phyloP scores from a whole-genome alignment of 1,284 basidiomycete species.

The Rhodotorula sp. region DNA sequence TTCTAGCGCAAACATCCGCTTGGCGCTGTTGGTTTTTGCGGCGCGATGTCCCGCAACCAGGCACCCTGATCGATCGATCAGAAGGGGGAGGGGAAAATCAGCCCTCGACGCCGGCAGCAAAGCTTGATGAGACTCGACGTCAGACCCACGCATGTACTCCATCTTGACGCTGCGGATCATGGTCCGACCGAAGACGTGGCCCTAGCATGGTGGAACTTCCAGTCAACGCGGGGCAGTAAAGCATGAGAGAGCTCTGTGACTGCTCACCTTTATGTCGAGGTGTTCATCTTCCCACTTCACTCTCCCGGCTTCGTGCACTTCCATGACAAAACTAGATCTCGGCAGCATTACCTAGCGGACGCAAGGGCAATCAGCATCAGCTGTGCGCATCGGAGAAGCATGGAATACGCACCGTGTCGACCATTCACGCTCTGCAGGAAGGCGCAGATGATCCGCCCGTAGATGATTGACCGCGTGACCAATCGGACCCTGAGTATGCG shows the following conservation, averaged over 20 bases:
- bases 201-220: neutral
- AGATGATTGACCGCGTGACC: neutral
- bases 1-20: slow-evolving; percentile 1
- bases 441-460: neutral
- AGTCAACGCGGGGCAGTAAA: no score
- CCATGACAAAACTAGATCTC: neutral
- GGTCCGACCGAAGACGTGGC: neutral
- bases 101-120: no score
- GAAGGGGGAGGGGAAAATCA: no score
- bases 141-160: neutral
- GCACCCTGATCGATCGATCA: neutral
- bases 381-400: neutral
- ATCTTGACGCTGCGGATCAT: neutral
- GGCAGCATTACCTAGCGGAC: neutral
- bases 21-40: neutral
- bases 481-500: neutral
- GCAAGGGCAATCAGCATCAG: neutral
- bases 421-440: neutral
- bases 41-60: neutral
- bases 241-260: no score
- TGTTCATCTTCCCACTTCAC: neutral
- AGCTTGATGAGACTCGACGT: neutral
- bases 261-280: neutral
- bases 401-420: neutral
- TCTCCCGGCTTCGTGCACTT: neutral